Conservation (phyloP, 371 early-diverging fungal species). For the Coemansia sp. region DNA sequence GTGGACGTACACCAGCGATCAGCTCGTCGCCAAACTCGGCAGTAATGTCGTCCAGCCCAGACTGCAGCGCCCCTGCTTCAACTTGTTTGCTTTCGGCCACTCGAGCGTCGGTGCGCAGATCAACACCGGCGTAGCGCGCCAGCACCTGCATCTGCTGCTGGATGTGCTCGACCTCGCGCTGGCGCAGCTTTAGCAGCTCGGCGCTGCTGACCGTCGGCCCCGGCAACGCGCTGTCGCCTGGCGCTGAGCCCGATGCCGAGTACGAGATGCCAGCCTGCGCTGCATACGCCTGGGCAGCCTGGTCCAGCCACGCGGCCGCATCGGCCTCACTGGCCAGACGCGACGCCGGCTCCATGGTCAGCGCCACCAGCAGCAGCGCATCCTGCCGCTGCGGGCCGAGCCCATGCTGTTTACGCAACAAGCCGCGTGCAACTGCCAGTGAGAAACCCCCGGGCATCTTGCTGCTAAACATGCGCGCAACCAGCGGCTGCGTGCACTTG, state of each 20-base stretch:
- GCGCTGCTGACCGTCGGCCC: slow-evolving; percentile 78
- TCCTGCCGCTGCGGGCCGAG: slow-evolving; percentile 82
- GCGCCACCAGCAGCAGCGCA: slow-evolving; percentile 75
- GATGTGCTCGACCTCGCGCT: slow-evolving; percentile 73
- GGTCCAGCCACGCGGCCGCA: slow-evolving; percentile 82
- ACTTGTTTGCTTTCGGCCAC: slow-evolving; percentile 41
- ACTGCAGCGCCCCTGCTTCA: neutral
- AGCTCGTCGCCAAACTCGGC: slow-evolving; percentile 88
- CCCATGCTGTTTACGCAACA: slow-evolving; percentile 71
- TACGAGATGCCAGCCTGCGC: slow-evolving; percentile 68
- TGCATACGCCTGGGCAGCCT: slow-evolving; percentile 76
- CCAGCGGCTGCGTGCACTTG: slow-evolving; percentile 75
- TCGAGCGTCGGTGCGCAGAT: slow-evolving; percentile 75
- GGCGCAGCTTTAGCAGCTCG: slow-evolving; percentile 79
- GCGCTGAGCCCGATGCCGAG: slow-evolving; percentile 60
- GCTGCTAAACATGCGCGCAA: slow-evolving; percentile 79
- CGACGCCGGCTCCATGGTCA: slow-evolving; percentile 83
- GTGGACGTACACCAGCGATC: slow-evolving; percentile 82
- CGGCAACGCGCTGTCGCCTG: slow-evolving; percentile 66
- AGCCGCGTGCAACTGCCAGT: slow-evolving; percentile 74
- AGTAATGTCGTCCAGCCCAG: slow-evolving; percentile 68
- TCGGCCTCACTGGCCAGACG: slow-evolving; percentile 79
- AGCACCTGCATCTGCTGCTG: slow-evolving; percentile 83
- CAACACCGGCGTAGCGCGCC: slow-evolving; percentile 81
- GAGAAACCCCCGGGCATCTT: slow-evolving; percentile 96